Conservation (phyloP, 805 yeast genomes). For the Hanseniaspora pseudoguilliermondii region DNA sequence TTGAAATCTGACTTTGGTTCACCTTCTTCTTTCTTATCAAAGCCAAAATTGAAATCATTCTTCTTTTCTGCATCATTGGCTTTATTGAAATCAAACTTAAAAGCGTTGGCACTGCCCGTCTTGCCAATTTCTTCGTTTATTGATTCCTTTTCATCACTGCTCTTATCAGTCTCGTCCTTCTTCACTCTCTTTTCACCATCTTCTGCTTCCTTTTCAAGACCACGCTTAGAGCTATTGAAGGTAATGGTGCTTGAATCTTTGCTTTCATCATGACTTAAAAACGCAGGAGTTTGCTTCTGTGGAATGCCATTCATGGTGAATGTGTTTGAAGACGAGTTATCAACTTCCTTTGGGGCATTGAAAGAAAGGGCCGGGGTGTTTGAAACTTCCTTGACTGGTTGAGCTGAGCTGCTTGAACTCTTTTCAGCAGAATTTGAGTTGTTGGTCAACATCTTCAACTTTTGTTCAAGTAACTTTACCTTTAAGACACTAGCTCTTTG, state of each 20-base stretch:
- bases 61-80: background rate
- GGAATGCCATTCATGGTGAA: background rate
- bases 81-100: background rate
- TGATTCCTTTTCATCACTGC: background rate
- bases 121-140: background rate
- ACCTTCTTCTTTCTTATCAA: background rate
- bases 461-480: conserved; percentile 7
- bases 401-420: background rate
- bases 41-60: background rate
- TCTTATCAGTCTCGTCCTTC: background rate
- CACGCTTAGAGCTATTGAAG: background rate
- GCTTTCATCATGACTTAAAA: background rate
- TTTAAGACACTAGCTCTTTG: conserved; percentile 11
- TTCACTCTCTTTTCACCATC: background rate
- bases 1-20: background rate
- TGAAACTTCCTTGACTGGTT: background rate
- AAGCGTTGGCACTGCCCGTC: background rate
- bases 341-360: background rate
- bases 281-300: conserved; percentile 3
- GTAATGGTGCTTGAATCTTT: background rate
- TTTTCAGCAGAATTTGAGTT: background rate
- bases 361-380: background rate
- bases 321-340: background rate
- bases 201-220: background rate
- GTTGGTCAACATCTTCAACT: conserved; percentile 3